Evolutionary conservation across 2,329 filamentous ascomycete genomes (phyloP), one percentile per base, ranked within the genome.

Genomic region (Fusarium begoniae): DNA sequence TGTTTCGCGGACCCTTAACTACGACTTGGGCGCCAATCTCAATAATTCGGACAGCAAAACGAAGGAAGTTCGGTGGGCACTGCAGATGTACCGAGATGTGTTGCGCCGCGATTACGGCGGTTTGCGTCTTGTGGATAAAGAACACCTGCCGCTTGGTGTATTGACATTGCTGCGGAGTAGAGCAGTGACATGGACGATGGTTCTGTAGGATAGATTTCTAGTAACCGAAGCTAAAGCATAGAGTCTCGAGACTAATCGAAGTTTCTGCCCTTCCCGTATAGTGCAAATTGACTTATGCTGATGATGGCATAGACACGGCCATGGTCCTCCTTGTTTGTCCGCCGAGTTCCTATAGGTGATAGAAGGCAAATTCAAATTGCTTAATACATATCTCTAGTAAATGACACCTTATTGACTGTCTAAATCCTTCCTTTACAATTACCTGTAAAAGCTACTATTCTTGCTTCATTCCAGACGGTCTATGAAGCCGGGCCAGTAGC

Each of bases 191-290:
- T 62, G 59, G 59, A 62, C 59, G 0, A 62, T 56, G 50, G 58
- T 62, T 28, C 14, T 59, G 2, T 59, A 53, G 4, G 7, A 3
- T 20, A 37, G 11, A 9, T 9, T 18, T n/a, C 5, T 9, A 9
- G 15, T 50, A 6, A 11, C 20, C 10, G 12, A 22, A 8, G 5
- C 4, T 30, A 3, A n/a, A 3, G 22, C 13, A n/a, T 32, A 7
- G 22, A 10, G 47, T 9, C 7, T 50, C 3, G 15, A 13, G 15
- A 14, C 8, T 0, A 1, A 13, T n/a, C 0, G 8, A 13, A 3
- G 3, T 2, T 18, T 50, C 15, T 18, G 0, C 6, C 9, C 2
- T 50, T 3, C 1, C 5, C 18, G 28, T 4, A 6, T 32, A 5
- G 8, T 30, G 3, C 3, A 18, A 32, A n/a, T 50, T n/a, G 28